These are phyloP conservation scores for Onygenales sp. DNA, from an alignment of 2,329 filamentous ascomycete genomes.

Conservation along the genomic window DNA sequence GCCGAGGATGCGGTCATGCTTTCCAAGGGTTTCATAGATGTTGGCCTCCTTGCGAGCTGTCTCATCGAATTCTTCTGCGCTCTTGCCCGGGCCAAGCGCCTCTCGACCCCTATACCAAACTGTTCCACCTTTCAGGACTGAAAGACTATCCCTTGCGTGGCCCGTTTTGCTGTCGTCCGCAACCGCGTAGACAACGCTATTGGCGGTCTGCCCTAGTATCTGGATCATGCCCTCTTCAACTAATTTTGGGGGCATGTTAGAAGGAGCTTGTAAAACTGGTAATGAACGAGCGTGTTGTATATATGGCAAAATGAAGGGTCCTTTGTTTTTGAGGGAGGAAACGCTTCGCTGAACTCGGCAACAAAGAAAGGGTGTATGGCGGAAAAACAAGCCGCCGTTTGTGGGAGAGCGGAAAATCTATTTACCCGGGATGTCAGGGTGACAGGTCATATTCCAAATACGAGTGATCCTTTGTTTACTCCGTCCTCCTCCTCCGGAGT, in stretches of 20 bases:
- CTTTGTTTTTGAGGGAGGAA: neutral
- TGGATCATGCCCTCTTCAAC: conserved; percentile 6
- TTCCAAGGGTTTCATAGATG: conserved; percentile 5
- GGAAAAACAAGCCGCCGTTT: too few relatives aligned
- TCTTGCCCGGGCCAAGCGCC: conserved; percentile 7
- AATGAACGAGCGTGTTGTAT: neutral
- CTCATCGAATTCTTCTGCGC: conserved; percentile 5
- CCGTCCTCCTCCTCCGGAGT: too few relatives aligned
- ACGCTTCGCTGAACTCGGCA: neutral
- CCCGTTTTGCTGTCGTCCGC: conserved; percentile 3
- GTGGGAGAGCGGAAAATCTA: too few relatives aligned
- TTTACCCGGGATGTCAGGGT: too few relatives aligned
- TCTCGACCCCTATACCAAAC: conserved; percentile 6
- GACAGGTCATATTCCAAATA: too few relatives aligned
- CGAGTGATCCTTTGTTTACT: too few relatives aligned
- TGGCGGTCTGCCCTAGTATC: conserved; percentile 6
- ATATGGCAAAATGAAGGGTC: neutral
- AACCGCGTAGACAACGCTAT: conserved; percentile 7
- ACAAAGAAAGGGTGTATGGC: neutral
- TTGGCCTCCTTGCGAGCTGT: conserved; percentile 4
- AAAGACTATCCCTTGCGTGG: conserved; percentile 2
- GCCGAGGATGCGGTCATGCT: conserved; percentile 5
- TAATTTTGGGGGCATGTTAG: conserved; percentile 5
- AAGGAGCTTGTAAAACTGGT: neutral
- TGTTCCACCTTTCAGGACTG: conserved; percentile 6